These are phyloP conservation scores for Coemansia sp. DNA, from an alignment of 192 early-diverging fungal species.

Conservation along the genomic window DNA sequence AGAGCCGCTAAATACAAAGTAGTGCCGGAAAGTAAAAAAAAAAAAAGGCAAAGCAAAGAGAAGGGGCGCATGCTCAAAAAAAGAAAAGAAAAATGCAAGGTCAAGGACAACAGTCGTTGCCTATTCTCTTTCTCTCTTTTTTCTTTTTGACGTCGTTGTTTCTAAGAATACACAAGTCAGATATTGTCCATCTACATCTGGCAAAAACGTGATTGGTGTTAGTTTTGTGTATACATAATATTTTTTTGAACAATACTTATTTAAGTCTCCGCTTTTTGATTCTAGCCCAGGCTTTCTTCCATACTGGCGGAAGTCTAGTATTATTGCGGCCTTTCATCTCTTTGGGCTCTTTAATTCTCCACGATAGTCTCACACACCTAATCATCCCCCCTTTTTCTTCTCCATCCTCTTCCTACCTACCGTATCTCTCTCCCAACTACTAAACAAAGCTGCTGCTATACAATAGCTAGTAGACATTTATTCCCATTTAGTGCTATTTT, in stretches of 20 bases:
- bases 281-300: neutral
- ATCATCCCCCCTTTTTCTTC: neutral
- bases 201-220: neutral
- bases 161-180: neutral
- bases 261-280: constrained; percentile 6
- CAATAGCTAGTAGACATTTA: neutral
- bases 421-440: neutral
- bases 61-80: neutral
- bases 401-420: neutral
- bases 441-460: neutral
- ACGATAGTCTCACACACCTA: constrained; percentile 2
- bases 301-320: constrained; percentile 1
- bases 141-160: neutral
- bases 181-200: neutral
- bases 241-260: neutral
- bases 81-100: neutral
- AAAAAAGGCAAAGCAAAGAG: neutral
- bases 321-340: constrained; percentile 4
- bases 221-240: neutral
- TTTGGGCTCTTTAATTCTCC: constrained; percentile 3
- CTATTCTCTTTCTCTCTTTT: neutral
- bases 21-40: neutral
- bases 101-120: neutral
- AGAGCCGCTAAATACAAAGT: neutral
- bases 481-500: neutral